Percentiles rank a stretch among this genome's conserved stretches.
Conservation (phyloP, 768 basidiomycete genomes). For the Tricholoma matsutake region DNA sequence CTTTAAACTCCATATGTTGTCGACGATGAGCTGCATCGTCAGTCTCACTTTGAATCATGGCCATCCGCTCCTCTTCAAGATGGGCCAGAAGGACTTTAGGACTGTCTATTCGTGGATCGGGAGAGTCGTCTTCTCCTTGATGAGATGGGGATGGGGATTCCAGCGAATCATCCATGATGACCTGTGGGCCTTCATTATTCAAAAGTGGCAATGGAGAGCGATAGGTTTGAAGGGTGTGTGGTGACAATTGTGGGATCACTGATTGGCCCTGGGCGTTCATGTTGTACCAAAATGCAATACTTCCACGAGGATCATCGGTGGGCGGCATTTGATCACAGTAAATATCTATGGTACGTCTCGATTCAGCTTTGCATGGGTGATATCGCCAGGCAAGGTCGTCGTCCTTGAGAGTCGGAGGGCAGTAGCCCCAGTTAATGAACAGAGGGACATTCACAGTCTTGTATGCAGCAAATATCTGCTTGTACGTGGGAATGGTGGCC, state of each 20-base stretch:
- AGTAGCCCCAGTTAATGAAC: conserved; percentile 2
- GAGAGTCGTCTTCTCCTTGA: no score
- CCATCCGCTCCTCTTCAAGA: no score
- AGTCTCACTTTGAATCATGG: no score
- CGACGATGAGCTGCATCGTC: neutral
- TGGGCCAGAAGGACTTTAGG: no score
- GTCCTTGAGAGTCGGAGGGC: neutral
- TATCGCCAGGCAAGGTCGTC: neutral
- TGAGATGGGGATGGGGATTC: no score
- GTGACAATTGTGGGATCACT: no score
- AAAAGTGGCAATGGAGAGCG: no score
- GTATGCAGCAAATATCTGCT: neutral
- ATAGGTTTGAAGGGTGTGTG: no score
- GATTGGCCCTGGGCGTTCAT: no score
- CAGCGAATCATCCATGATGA: no score
- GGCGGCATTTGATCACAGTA: neutral
- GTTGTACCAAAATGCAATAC: neutral
- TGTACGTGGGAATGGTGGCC: neutral
- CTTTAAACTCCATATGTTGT: neutral
- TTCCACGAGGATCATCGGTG: neutral
- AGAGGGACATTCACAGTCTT: neutral
- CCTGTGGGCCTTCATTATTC: no score
- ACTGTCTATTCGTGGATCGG: no score
- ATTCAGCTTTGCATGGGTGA: neutral
- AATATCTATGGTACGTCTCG: neutral